Evolutionary conservation across 78 protist species (phyloP), one percentile per base, ranked within the genome.

Genomic region (Cavenderia fasciculata): DNA sequence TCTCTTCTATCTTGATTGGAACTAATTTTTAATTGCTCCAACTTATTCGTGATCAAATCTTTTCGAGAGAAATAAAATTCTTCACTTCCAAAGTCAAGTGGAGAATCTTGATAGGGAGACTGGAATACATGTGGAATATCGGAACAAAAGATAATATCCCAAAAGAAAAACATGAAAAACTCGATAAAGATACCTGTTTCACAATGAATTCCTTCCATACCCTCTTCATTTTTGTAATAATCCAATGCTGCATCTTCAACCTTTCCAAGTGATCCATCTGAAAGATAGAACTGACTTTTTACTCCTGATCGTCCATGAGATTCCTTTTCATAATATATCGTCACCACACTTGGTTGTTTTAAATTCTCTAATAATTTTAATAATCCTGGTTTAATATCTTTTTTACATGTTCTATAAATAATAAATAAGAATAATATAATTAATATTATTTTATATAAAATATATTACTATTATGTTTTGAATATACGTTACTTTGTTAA

Each of bases 81-180:
- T 33, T 47, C 61, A 4, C 68, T 59, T 21, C 86, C 86, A 62
- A 62, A 76, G 36, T 76, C 86, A 21, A 76, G 54, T n/a, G 86
- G 86, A 33, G 74, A 12, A 34, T 62, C 70, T 76, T 76, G 86
- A 49, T 46, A 76, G 29, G 86, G 86, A 62, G 86, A 76, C 49
- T 76, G 86, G 49, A 76, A 76, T 2, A 76, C 86, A 76, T 47
- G 47, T 19, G 86, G 74, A 16, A 76, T 51, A 21, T 43, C 66
- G 11, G 72, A 59, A 36, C 33, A 21, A 10, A 76, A 76, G 23
- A 76, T 76, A 6, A 62, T 47, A 33, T 76, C 86, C 86, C 86
- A 76, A 49, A 76, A 76, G 33, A 59, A 76, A n/a, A 76, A 27
- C 41, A 62, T 62, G 62, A 43, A 76, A 4, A 76, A 18, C 6